phyloP scores from a whole-genome alignment of 768 basidiomycete species.

The Rhodosporidiobolus odoratus region DNA sequence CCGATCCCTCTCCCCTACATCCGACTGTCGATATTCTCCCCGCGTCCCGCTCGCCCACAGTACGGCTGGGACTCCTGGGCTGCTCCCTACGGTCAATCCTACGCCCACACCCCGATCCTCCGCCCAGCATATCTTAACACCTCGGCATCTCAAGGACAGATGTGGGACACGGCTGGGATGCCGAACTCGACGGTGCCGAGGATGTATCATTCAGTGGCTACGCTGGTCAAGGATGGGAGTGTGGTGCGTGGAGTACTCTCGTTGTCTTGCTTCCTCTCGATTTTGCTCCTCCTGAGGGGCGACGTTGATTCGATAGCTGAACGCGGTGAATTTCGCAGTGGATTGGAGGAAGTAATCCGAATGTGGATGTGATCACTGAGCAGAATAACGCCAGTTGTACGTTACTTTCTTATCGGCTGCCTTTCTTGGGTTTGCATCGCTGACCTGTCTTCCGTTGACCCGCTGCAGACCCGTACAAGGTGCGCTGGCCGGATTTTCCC shows the following conservation, averaged over 20 bases:
- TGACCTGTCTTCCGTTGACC: background rate
- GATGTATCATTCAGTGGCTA: constrained; percentile 82
- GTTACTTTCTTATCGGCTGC: background rate
- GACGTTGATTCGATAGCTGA: background rate
- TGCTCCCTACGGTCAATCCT: constrained; percentile 46
- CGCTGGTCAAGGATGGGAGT: constrained; percentile 68
- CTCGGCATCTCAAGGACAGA: constrained; percentile 60
- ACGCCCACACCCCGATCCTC: constrained; percentile 71
- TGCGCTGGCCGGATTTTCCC: background rate
- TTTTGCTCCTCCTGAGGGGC: background rate
- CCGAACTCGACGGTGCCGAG: constrained; percentile 53
- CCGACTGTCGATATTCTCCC: too few relatives aligned
- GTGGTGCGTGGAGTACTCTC: background rate
- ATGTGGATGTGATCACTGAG: constrained; percentile 55
- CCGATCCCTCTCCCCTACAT: background rate
- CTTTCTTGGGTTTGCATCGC: background rate
- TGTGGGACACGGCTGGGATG: constrained; percentile 55
- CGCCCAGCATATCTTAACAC: constrained; percentile 75
- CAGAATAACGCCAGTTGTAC: constrained; percentile 13
- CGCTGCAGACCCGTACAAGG: background rate
- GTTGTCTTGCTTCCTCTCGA: constrained; percentile 52
- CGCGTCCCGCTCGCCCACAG: background rate
- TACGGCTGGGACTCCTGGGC: constrained; percentile 58
- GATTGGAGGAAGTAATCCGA: constrained; percentile 85
- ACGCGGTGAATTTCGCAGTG: too few relatives aligned